Evolutionary conservation across 2,329 filamentous ascomycete genomes (phyloP).

Genomic region (Herpotrichia juniperi): DNA sequence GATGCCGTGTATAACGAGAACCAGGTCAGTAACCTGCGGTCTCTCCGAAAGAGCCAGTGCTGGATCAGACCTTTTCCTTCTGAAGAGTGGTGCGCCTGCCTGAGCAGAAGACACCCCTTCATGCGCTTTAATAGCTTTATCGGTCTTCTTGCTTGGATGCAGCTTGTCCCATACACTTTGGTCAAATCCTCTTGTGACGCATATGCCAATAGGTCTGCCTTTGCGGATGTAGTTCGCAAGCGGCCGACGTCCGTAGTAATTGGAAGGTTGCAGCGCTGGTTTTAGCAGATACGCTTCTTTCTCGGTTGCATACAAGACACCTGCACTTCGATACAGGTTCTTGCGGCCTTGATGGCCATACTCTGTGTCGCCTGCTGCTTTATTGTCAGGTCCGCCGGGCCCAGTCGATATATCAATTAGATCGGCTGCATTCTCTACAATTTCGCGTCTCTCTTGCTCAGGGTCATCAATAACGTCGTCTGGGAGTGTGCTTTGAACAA

Average conservation of each 20-base stretch:
- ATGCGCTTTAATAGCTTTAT: constrained; percentile 49
- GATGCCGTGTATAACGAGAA: constrained; percentile 93
- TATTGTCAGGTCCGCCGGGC: constrained; percentile 53
- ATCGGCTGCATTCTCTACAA: constrained; percentile 53
- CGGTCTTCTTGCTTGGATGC: constrained; percentile 60
- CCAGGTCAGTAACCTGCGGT: constrained; percentile 80
- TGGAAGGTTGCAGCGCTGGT: constrained; percentile 82
- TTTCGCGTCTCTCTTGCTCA: constrained; percentile 51
- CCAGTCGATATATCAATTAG: constrained; percentile 56
- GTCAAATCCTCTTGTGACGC: constrained; percentile 89
- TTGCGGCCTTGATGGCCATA: constrained; percentile 54
- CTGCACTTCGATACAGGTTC: constrained; percentile 72
- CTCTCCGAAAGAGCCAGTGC: constrained; percentile 68
- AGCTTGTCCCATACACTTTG: constrained; percentile 75
- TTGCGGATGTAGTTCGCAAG: constrained; percentile 81
- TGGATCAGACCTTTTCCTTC: constrained; percentile 55
- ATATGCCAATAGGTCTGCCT: constrained; percentile 80
- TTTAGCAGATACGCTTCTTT: constrained; percentile 83
- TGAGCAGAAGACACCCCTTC: constrained; percentile 53
- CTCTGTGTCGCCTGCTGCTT: constrained; percentile 51
- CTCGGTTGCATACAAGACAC: constrained; percentile 84
- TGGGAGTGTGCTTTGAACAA: constrained; percentile 41
- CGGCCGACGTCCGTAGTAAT: constrained; percentile 81
- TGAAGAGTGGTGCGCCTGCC: constrained; percentile 48
- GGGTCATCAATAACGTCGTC: constrained; percentile 47